phyloP scores from a whole-genome alignment of 169 alveolate species.

The Plasmodium fragile region DNA sequence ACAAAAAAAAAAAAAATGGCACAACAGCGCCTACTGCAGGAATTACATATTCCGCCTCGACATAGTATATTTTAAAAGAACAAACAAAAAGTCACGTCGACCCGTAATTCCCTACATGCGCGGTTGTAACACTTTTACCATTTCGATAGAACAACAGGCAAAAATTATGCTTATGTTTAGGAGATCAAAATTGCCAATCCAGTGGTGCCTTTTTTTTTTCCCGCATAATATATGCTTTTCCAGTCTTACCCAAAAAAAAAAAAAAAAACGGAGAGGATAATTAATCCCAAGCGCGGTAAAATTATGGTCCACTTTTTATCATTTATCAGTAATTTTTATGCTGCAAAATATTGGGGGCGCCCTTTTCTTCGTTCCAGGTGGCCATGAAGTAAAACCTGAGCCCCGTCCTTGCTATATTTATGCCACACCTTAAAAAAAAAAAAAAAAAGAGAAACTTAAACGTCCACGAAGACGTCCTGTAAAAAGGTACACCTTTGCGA shows the following conservation, averaged over 20 bases:
- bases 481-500: not conserved
- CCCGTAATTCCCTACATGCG: not conserved
- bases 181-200: not conserved
- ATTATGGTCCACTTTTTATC: not conserved
- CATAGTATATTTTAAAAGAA: not conserved
- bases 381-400: not conserved
- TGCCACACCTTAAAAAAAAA: not conserved
- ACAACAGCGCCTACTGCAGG: not conserved
- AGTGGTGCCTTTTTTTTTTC: not conserved
- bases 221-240: not conserved
- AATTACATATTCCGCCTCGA: not conserved
- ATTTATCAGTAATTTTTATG: not conserved
- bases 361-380: not conserved
- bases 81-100: not conserved
- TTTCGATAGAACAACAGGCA: not conserved
- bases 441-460: not conserved
- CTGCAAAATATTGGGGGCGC: not conserved
- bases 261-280: not conserved
- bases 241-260: not conserved
- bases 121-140: not conserved
- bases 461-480: not conserved
- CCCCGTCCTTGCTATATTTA: not conserved
- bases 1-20: not conserved
- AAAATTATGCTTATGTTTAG: not conserved
- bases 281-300: not conserved